These are phyloP conservation scores for Ganoderma sinense DNA, from an alignment of 1,284 basidiomycete genomes.

Conservation along the genomic window DNA sequence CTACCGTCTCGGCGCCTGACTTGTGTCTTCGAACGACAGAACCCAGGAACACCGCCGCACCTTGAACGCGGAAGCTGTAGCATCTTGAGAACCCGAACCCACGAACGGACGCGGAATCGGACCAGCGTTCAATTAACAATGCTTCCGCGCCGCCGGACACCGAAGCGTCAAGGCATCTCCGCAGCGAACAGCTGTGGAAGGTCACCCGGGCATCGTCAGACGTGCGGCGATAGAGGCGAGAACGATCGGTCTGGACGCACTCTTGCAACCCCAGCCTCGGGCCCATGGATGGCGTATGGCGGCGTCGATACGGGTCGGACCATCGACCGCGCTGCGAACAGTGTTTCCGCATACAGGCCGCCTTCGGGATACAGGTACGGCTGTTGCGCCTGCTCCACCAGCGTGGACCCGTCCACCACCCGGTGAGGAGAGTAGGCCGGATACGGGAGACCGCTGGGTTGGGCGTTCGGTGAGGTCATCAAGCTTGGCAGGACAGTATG, in stretches of 20 bases:
- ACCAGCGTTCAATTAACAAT: background rate
- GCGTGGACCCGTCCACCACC: slow-evolving; percentile 29
- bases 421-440: slow-evolving; percentile 25
- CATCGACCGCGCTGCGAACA: slow-evolving; percentile 20
- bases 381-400: slow-evolving; percentile 17
- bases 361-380: slow-evolving; percentile 7
- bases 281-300: slow-evolving; percentile 22
- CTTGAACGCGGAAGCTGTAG: background rate
- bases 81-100: background rate
- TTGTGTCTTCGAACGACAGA: background rate
- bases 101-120: background rate
- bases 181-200: slow-evolving; percentile 33
- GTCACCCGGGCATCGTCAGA: background rate
- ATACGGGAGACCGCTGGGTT: slow-evolving; percentile 9
- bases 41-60: background rate
- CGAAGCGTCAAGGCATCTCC: slow-evolving; percentile 31
- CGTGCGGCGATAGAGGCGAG: background rate
- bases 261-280: slow-evolving; percentile 19
- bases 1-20: background rate
- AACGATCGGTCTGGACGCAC: slow-evolving; percentile 16
- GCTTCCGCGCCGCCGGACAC: background rate
- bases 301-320: slow-evolving; percentile 35
- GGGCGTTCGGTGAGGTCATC: slow-evolving; percentile 14
- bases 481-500: slow-evolving; percentile 7
- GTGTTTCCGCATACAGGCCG: slow-evolving; percentile 5